Percentiles rank a stretch among this genome's conserved stretches.
Evolutionary conservation across 2,329 filamentous ascomycete species (phyloP).

Genomic region (Ceratocystis variospora): DNA sequence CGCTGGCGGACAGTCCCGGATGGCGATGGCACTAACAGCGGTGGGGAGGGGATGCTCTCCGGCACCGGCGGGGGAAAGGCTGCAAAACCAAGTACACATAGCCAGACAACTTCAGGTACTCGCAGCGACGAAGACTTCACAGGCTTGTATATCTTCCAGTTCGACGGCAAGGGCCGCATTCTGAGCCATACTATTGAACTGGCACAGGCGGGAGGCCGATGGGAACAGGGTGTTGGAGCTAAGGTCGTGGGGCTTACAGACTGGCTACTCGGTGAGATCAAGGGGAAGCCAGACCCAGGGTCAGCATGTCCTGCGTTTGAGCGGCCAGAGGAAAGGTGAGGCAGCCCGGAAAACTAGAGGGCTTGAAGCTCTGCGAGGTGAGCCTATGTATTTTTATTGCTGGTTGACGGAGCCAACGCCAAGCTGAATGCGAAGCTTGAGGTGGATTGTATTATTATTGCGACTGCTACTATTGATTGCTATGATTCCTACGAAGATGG

Average conservation of each 20-base stretch:
- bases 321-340: neutral
- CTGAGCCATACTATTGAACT: conserved; percentile 87
- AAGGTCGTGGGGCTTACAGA: conserved; percentile 86
- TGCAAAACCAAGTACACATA: conserved; percentile 29
- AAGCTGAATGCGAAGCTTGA: neutral
- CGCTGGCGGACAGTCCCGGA: conserved; percentile 51
- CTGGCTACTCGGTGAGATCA: conserved; percentile 74
- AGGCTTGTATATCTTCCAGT: conserved; percentile 89
- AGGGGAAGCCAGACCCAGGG: conserved; percentile 14
- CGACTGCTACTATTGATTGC: neutral
- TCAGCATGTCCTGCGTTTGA: conserved; percentile 19
- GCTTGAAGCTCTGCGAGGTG: neutral
- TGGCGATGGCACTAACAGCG: conserved; percentile 23
- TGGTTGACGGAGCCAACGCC: neutral
- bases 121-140: conserved; percentile 55
- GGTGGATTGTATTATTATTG: neutral
- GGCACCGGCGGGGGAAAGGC: conserved; percentile 1
- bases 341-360: neutral
- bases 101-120: conserved; percentile 3
- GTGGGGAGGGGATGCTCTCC: conserved; percentile 26
- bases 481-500: neutral
- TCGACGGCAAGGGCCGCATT: conserved; percentile 74
- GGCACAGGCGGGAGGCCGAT: conserved; percentile 67
- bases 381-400: neutral
- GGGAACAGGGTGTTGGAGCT: conserved; percentile 66